These are phyloP conservation scores for Sarcodon sp. DNA, from an alignment of 768 basidiomycete genomes.

Conservation along the genomic window DNA sequence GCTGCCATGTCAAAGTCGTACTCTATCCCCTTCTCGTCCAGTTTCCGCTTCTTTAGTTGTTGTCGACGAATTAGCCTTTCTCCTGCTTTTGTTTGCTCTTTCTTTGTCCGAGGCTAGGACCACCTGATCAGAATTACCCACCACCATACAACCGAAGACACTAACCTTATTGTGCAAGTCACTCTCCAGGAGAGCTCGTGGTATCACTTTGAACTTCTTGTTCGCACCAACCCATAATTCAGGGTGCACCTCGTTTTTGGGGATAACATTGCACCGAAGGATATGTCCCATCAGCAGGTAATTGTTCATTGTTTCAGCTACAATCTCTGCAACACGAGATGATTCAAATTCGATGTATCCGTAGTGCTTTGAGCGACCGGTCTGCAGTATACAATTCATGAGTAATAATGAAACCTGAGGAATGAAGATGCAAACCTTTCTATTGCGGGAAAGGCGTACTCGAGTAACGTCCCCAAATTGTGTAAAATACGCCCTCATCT, in stretches of 20 bases:
- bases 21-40: constrained; percentile 71
- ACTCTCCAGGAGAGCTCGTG: constrained; percentile 57
- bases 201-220: constrained; percentile 75
- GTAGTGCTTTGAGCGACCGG: constrained; percentile 93
- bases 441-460: constrained; percentile 83
- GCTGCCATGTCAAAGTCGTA: constrained; percentile 76
- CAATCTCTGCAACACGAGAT: constrained; percentile 82
- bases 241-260: constrained; percentile 83
- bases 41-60: constrained; percentile 61
- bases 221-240: constrained; percentile 97
- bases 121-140: neutral
- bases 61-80: constrained; percentile 68
- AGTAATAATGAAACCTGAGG: neutral
- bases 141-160: neutral
- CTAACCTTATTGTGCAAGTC: constrained; percentile 74
- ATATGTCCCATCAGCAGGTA: constrained; percentile 94
- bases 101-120: constrained; percentile 56
- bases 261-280: constrained; percentile 80
- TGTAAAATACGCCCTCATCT: constrained; percentile 84
- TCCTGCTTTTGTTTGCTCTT: constrained; percentile 50
- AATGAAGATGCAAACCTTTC: constrained; percentile 42
- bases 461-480: constrained; percentile 91
- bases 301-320: constrained; percentile 98
- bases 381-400: constrained; percentile 32
- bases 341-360: constrained; percentile 94